Conservation (phyloP, 768 basidiomycete species). For the Leucosporidium scottii region DNA sequence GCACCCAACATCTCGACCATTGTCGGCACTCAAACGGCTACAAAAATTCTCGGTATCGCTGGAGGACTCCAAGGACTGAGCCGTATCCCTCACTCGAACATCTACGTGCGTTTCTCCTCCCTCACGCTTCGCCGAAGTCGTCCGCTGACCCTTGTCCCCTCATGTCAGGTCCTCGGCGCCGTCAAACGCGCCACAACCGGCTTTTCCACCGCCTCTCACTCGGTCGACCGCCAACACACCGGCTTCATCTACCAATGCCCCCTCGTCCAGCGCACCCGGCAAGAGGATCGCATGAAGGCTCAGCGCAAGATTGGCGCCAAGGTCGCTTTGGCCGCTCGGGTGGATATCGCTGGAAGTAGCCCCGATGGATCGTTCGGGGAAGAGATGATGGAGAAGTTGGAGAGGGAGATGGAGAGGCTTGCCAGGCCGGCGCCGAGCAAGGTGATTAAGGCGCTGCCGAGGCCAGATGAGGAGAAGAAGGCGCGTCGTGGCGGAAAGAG, state of each 20-base stretch:
- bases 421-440: conserved; percentile 91
- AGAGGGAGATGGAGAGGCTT: conserved; percentile 81
- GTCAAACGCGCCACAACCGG: conserved; percentile 87
- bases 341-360: conserved; percentile 80
- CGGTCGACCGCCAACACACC: conserved; percentile 62
- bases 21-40: conserved; percentile 96
- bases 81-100: conserved; percentile 92
- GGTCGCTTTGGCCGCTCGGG: conserved; percentile 76
- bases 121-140: no score
- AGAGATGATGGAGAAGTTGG: conserved; percentile 74
- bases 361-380: conserved; percentile 79
- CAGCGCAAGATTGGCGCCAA: conserved; percentile 94
- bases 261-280: conserved; percentile 71
- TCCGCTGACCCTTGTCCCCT: conserved; percentile 4
- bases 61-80: conserved; percentile 84
- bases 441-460: conserved; percentile 82
- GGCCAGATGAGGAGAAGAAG: conserved; percentile 94
- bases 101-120: conserved; percentile 61
- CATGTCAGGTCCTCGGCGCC: conserved; percentile 74
- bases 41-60: conserved; percentile 93
- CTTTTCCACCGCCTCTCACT: conserved; percentile 75
- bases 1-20: conserved; percentile 98
- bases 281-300: conserved; percentile 82
- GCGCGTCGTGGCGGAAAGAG: conserved; percentile 84
- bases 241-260: conserved; percentile 96